Evolutionary conservation across 371 early-diverging fungal genomes (phyloP).

Genomic region (Mucor racemosus): DNA sequence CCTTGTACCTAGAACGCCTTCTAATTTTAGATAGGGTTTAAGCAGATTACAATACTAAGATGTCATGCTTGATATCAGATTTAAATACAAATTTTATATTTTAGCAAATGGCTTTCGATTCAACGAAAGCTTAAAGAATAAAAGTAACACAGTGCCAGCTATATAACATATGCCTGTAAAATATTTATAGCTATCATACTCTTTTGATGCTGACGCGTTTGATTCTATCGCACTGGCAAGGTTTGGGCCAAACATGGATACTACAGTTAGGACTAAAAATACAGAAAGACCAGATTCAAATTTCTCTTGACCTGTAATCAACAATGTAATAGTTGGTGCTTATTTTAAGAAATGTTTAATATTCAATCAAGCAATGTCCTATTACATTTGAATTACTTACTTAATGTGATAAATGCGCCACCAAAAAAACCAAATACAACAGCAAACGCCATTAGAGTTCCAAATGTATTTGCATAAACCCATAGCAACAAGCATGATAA

Average conservation of each 20-base stretch:
- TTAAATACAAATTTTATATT: slow-evolving; percentile 14
- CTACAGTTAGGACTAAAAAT: slow-evolving; percentile 26
- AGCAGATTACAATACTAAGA: no score
- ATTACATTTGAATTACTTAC: slow-evolving; percentile 14
- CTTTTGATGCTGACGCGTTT: background rate
- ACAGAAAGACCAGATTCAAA: slow-evolving; percentile 37
- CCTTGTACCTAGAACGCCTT: no score
- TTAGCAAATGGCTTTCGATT: slow-evolving; percentile 22
- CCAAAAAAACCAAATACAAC: slow-evolving; percentile 44
- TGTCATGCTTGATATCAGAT: background rate
- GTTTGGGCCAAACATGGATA: slow-evolving; percentile 43
- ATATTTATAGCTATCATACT: slow-evolving; percentile 33
- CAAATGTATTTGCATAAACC: slow-evolving; percentile 47
- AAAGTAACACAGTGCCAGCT: slow-evolving; percentile 20
- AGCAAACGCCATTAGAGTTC: slow-evolving; percentile 35
- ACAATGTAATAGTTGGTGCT: slow-evolving; percentile 39
- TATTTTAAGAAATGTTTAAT: no score
- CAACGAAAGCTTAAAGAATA: slow-evolving; percentile 28
- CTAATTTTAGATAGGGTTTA: no score
- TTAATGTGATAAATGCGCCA: slow-evolving; percentile 40
- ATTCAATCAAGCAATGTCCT: no score
- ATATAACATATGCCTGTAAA: slow-evolving; percentile 44
- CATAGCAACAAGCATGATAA: slow-evolving; percentile 42
- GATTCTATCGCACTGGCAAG: slow-evolving; percentile 36
- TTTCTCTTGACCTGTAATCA: slow-evolving; percentile 34